phyloP scores from a whole-genome alignment of 345 rosid genomes.

The Gynandropsis gynandra region DNA sequence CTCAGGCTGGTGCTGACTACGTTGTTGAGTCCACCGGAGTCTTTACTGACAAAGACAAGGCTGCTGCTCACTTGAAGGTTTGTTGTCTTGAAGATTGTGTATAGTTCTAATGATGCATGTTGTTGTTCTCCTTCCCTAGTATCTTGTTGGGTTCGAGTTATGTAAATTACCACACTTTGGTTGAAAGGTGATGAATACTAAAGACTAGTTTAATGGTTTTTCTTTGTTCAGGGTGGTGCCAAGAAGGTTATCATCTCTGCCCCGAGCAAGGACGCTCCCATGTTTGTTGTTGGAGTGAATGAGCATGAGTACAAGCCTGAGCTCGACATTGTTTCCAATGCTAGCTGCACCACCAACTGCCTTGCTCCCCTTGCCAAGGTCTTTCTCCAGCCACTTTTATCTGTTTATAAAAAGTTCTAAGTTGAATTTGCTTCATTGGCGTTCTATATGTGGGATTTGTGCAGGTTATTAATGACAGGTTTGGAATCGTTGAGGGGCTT shows the following conservation, averaged over 20 bases:
- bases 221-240: constrained; percentile 68
- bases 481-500: constrained; percentile 92
- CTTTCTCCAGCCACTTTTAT: background rate
- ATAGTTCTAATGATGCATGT: too few relatives aligned
- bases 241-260: constrained; percentile 93
- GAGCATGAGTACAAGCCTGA: constrained; percentile 83
- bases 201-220: background rate
- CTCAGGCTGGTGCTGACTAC: constrained; percentile 58
- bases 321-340: constrained; percentile 72
- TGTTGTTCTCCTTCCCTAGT: too few relatives aligned
- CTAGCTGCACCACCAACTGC: constrained; percentile 96
- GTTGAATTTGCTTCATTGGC: background rate
- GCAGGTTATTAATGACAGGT: constrained; percentile 75
- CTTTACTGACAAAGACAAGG: constrained; percentile 94
- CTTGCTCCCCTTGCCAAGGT: constrained; percentile 98
- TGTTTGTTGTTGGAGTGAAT: constrained; percentile 92
- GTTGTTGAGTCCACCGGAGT: constrained; percentile 88
- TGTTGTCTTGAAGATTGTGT: too few relatives aligned
- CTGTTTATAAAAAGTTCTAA: background rate
- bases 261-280: constrained; percentile 92
- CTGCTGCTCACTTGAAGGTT: constrained; percentile 96
- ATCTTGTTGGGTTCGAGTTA: too few relatives aligned
- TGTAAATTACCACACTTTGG: too few relatives aligned
- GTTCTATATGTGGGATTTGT: background rate
- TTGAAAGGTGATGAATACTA: background rate